These are phyloP conservation scores for Xerocomellus amylosporus DNA, from an alignment of 768 basidiomycete genomes.

Conservation along the genomic window DNA sequence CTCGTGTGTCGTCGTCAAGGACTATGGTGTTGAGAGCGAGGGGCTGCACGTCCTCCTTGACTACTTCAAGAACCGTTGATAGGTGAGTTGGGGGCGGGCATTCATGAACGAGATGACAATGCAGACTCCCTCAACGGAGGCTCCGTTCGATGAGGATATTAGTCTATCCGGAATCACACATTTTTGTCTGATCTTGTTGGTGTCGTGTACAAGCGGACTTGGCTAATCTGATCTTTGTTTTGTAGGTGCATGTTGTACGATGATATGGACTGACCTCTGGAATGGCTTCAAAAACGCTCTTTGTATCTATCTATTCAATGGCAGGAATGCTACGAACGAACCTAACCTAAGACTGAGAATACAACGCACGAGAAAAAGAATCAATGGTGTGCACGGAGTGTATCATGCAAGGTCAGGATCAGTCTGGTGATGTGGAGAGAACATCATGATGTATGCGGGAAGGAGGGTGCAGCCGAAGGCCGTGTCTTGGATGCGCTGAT, in stretches of 20 bases:
- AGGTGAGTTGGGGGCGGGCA: conserved; percentile 36
- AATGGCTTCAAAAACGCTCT: too few species aligned
- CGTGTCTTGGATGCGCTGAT: too few species aligned
- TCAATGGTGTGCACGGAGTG: too few species aligned
- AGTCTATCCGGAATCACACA: conserved; percentile 30
- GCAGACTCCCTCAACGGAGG: conserved; percentile 94
- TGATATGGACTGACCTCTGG: background rate
- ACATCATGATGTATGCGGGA: too few species aligned
- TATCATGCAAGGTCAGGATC: too few species aligned
- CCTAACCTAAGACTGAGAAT: too few species aligned
- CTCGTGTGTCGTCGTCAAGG: conserved; percentile 95
- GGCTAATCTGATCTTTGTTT: conserved; percentile 9
- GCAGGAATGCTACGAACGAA: too few species aligned
- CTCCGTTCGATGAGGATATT: conserved; percentile 57
- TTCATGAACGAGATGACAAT: conserved; percentile 60
- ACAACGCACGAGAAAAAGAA: too few species aligned
- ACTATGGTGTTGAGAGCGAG: conserved; percentile 93
- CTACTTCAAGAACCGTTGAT: conserved; percentile 91
- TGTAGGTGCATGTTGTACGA: conserved; percentile 18
- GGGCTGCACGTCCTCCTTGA: conserved; percentile 91
- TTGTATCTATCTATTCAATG: too few species aligned
- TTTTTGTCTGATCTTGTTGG: conserved; percentile 55
- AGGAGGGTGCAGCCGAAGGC: too few species aligned
- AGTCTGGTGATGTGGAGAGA: too few species aligned
- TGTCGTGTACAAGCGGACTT: background rate